These are phyloP conservation scores for Gynostemma pentaphyllum DNA, from an alignment of 306 rosid species.

Conservation along the genomic window DNA sequence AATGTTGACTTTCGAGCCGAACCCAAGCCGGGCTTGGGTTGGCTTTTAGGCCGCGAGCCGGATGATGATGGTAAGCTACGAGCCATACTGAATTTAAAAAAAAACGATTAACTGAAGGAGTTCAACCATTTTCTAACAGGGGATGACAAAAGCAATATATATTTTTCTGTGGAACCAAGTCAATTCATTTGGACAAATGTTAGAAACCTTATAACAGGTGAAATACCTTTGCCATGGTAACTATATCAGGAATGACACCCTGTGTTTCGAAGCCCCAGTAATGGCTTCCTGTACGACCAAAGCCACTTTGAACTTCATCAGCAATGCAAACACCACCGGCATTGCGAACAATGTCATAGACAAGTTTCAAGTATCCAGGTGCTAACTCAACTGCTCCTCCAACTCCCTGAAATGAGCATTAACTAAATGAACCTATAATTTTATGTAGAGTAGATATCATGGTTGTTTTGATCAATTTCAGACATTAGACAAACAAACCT, in stretches of 20 bases:
- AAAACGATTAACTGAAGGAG: neutral
- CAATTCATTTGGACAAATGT: neutral
- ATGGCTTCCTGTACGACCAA: slow-evolving; percentile 89
- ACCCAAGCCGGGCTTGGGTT: no score
- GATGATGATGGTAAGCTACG: no score
- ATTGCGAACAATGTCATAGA: slow-evolving; percentile 66
- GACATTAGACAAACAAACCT: slow-evolving; percentile 28
- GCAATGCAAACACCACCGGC: slow-evolving; percentile 97
- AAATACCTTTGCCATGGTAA: slow-evolving; percentile 93
- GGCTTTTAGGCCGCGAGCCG: no score
- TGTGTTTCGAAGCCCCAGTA: slow-evolving; percentile 95
- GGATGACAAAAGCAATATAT: neutral
- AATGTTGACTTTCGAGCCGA: no score
- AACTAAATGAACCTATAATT: neutral
- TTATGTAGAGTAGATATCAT: neutral
- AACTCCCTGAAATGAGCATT: slow-evolving; percentile 45
- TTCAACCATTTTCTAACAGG: neutral
- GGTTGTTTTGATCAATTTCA: neutral
- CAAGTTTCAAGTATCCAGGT: slow-evolving; percentile 77
- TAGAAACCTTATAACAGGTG: neutral
- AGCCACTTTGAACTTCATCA: slow-evolving; percentile 96
- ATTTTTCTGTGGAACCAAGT: neutral
- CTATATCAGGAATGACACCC: slow-evolving; percentile 84
- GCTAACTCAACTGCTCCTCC: slow-evolving; percentile 89
- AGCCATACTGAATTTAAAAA: no score